Evolutionary conservation across 192 early-diverging fungal species (phyloP), one percentile per base, ranked within the genome.

Genomic region (Umbelopsis sp.): DNA sequence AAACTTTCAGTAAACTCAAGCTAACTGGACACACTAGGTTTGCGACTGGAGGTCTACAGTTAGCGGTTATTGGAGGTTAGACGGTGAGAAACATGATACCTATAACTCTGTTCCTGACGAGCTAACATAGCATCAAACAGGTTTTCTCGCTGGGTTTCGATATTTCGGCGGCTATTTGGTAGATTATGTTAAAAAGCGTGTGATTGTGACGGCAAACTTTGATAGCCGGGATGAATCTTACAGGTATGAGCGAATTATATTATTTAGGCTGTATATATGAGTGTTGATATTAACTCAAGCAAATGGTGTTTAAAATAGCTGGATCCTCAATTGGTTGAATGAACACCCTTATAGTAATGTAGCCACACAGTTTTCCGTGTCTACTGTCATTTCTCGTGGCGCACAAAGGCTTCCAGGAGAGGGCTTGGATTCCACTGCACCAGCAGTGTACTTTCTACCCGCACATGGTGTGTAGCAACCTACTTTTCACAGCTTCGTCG

Each of bases 211-310:
- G 1, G 82, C 82, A 7, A 80, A 85, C 45, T 87, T 87, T 46
- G 85, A 87, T 71, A 81, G 81, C 27, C 47, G 81, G 21, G 85
- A 87, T 50, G 85, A 87, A 67, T 83, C 83, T 0, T 87, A 85
- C 65, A 85, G 82, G 70, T 85, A 78, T 72, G 72, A 69, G 11
- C 13, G 65, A 49, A 66, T 67, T 66, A 37, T 66, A 37, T 6
- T 13, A 53, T 5, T 1, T n/a, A 35, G 8, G 8, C 3, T 35
- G 9, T 22, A 12, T 41, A 10, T 41, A 20, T 11, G 33, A 51
- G 49, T 46, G 3, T 1, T 30, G 27, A 30, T 30, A 3, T 30
- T 22, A 4, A 25, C 46, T 22, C 3, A 15, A 10, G 30, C 10
- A 0, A 41, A 41, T 55, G 10, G 18, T n/a, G 30, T 46, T 50